Base-by-base conservation (phyloP, 2,329 filamentous ascomycete genomes). In the Teratosphaeriaceae sp. region DNA sequence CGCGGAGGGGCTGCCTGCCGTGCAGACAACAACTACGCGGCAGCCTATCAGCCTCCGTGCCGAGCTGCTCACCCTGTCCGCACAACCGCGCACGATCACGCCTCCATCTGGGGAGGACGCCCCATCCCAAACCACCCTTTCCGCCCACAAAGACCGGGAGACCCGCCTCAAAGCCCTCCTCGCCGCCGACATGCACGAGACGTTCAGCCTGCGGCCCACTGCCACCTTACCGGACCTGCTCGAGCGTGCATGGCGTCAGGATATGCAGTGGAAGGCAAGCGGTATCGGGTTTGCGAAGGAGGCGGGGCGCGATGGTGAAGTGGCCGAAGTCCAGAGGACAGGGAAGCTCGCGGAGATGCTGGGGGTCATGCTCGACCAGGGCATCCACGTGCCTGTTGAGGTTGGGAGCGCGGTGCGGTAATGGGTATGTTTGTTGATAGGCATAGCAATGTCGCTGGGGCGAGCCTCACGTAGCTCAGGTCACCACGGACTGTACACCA, bases 301-400 rank as follows among this genome's bases (percentile, higher is more conserved):
- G 11, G 38, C 19, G 16, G 11, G 6, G 15, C 3, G 21, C 9
- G 36, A 31, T 9, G 6, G 23, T 11, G 42, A 19, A 19, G 34
- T 13, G n/a, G 21, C 20, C 20, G 41, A 47, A 18, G 36, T 11
- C 22, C 19, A 38, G 12, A 26, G 13, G 35, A 42, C 27, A 20
- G 39, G 19, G 19, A 21, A 11, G 30, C 19, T 31, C 31, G 23
- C 31, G 11, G 43, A 20, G 1, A 44, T 52, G 35, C 44, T 58
- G 16, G 21, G 45, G 13, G 36, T 46, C 19, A 55, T 56, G 44
- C 19, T 58, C 40, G 19, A 48, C 24, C 21, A 49, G 21, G 57
- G 55, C 5, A 44, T 59, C 12, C 23, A 46, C 24, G 56, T 60
- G 7, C 53, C 49, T 2, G 49, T 57, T 42, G 34, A 11, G 23